Evolutionary conservation across 2,329 filamentous ascomycete species (phyloP).

Genomic region (Elsinoe perseae): DNA sequence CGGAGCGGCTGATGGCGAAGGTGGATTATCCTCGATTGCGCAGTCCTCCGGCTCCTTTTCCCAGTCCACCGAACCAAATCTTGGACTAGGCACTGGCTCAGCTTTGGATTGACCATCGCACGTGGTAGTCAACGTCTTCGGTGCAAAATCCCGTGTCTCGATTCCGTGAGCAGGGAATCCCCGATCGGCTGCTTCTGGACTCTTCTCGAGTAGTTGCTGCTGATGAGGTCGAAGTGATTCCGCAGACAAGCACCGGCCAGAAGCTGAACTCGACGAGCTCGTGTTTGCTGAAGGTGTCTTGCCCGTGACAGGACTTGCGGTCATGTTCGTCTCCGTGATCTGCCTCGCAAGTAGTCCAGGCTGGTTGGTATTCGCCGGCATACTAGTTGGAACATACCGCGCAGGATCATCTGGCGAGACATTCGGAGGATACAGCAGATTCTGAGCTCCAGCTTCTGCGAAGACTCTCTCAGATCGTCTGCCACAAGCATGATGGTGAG

Average conservation of each 20-base stretch:
- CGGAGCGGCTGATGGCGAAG: not conserved
- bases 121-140: too few species aligned
- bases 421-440: not conserved
- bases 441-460: conserved; percentile 11
- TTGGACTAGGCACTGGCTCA: not conserved
- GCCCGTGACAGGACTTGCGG: not conserved
- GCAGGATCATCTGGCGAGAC: not conserved
- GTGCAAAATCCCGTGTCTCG: not conserved
- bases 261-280: too few species aligned
- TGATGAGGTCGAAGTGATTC: too few species aligned
- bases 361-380: not conserved
- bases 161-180: not conserved
- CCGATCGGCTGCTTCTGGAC: too few species aligned
- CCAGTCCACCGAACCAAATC: not conserved
- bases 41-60: not conserved
- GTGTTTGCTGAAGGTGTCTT: too few species aligned
- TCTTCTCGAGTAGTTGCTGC: too few species aligned
- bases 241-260: too few species aligned
- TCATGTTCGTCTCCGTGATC: not conserved
- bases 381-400: not conserved
- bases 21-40: not conserved
- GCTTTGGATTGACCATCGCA: too few species aligned
- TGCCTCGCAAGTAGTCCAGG: not conserved
- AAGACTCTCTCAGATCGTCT: conserved; percentile 8
- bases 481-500: not conserved